Conservation (phyloP, 1,284 basidiomycete genomes). For the Coriolopsis trogii region DNA sequence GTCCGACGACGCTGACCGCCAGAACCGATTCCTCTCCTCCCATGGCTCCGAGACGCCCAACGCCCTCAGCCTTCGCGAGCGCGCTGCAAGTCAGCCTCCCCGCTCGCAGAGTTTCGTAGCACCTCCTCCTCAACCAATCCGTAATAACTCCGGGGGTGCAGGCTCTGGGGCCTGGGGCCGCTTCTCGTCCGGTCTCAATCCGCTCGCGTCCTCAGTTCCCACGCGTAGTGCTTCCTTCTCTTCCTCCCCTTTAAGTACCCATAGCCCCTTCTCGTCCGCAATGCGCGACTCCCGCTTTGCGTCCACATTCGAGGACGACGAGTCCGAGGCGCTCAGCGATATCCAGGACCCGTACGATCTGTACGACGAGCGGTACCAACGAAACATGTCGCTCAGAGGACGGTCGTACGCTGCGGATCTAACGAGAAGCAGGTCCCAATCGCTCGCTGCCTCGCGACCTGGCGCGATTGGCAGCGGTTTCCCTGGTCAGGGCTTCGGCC, state of each 20-base stretch:
- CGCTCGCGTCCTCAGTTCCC: constrained; percentile 48
- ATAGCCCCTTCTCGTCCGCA: constrained; percentile 56
- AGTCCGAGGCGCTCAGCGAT: constrained; percentile 59
- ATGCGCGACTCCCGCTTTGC: constrained; percentile 67
- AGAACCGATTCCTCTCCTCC: constrained; percentile 57
- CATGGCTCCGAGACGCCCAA: constrained; percentile 40
- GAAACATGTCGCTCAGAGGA: constrained; percentile 46
- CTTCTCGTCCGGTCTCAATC: constrained; percentile 41
- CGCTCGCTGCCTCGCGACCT: constrained; percentile 63
- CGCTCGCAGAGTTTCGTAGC: constrained; percentile 52
- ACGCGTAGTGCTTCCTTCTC: constrained; percentile 71
- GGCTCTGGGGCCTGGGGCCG: constrained; percentile 50
- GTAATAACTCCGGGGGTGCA: constrained; percentile 45
- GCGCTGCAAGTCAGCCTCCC: constrained; percentile 72
- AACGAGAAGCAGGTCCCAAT: constrained; percentile 75
- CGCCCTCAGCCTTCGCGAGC: constrained; percentile 45
- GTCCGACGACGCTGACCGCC: constrained; percentile 46
- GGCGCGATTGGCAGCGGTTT: constrained; percentile 47
- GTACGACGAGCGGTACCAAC: constrained; percentile 56
- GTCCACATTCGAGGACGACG: constrained; percentile 76
- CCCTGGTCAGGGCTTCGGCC: constrained; percentile 38
- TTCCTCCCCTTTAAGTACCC: constrained; percentile 43
- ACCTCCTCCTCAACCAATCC: constrained; percentile 56
- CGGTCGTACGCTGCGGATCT: constrained; percentile 59
- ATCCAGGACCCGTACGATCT: constrained; percentile 32